A percentile compares a stretch with the other conserved stretches of the same genome.
Conservation (phyloP, 106 monocot genomes). For the Agapanthus africanus region DNA sequence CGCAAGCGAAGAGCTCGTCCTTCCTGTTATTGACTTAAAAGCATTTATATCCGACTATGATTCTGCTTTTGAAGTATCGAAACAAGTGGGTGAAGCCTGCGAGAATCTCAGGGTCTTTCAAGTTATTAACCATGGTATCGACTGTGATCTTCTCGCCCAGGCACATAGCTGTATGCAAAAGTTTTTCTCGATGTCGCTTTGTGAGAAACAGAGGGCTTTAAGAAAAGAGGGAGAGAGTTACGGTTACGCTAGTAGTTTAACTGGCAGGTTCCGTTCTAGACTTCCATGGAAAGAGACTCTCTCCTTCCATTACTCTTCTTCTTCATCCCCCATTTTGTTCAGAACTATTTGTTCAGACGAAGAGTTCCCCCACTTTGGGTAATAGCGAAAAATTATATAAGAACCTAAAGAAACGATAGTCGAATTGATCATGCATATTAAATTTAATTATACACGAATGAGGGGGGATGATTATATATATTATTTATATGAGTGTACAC, state of each 20-base stretch:
- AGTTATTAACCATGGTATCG: slow-evolving; percentile 79
- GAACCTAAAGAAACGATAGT: no score
- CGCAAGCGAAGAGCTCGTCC: slow-evolving; percentile 36
- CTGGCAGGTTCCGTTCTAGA: slow-evolving; percentile 66
- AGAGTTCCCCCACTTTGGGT: slow-evolving; percentile 39
- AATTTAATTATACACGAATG: no score
- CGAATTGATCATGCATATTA: background rate
- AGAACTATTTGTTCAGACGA: slow-evolving; percentile 44
- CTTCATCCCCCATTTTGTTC: background rate
- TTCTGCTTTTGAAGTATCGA: slow-evolving; percentile 12
- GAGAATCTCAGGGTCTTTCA: slow-evolving; percentile 82
- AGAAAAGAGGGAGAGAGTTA: slow-evolving; percentile 52
- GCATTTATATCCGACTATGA: slow-evolving; percentile 14
- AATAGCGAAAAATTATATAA: no score
- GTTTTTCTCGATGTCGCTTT: slow-evolving; percentile 73
- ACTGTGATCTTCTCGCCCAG: slow-evolving; percentile 32
- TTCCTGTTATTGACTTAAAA: slow-evolving; percentile 68
- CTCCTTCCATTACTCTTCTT: slow-evolving; percentile 44
- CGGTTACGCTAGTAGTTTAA: slow-evolving; percentile 91
- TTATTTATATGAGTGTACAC: no score
- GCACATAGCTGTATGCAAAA: slow-evolving; percentile 41
- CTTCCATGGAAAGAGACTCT: slow-evolving; percentile 96
- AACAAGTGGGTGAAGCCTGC: slow-evolving; percentile 48
- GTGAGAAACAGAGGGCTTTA: slow-evolving; percentile 59
- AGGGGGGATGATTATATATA: no score